Percentiles rank a stretch among this genome's conserved stretches.
Evolutionary conservation across 805 yeast genomes (phyloP).

Genomic region (Candida yuanshanica): DNA sequence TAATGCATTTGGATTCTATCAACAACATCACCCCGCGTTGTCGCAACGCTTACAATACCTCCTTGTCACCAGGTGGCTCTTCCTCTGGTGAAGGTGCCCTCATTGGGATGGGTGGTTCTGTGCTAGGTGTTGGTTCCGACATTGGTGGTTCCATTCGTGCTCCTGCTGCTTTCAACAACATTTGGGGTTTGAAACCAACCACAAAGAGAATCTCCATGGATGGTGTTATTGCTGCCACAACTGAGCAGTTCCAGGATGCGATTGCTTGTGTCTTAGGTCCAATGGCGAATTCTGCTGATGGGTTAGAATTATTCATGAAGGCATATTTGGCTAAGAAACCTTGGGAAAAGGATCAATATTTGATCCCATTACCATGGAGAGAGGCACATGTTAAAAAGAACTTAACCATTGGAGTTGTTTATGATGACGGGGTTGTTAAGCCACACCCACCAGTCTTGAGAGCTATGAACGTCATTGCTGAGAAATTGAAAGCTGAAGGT

Average conservation of each 20-base stretch:
- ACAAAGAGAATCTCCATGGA: conserved; percentile 43
- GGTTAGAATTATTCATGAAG: conserved; percentile 64
- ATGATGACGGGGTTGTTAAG: conserved; percentile 58
- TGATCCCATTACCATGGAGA: conserved; percentile 36
- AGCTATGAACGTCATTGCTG: conserved; percentile 47
- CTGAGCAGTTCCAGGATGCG: conserved; percentile 37
- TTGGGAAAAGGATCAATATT: conserved; percentile 42
- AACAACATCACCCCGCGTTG: conserved; percentile 57
- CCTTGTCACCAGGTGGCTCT: conserved; percentile 64
- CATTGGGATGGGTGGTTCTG: conserved; percentile 53
- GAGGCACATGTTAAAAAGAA: conserved; percentile 29
- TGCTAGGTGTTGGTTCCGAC: conserved; percentile 63
- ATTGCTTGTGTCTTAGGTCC: conserved; percentile 68
- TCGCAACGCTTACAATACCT: conserved; percentile 51
- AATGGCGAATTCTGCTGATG: conserved; percentile 56
- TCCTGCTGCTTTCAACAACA: conserved; percentile 62
- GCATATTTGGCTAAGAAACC: conserved; percentile 44
- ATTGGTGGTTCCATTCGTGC: conserved; percentile 68
- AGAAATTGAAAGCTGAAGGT: conserved; percentile 53
- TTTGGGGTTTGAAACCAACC: conserved; percentile 60
- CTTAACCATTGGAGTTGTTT: conserved; percentile 56
- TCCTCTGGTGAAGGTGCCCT: conserved; percentile 70
- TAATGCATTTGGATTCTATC: conserved; percentile 63
- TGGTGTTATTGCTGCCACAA: conserved; percentile 9
- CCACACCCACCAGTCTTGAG: conserved; percentile 63